Evolutionary conservation across 352 stramenopile species (phyloP).

Genomic region (Hyaloperonospora brassicae): DNA sequence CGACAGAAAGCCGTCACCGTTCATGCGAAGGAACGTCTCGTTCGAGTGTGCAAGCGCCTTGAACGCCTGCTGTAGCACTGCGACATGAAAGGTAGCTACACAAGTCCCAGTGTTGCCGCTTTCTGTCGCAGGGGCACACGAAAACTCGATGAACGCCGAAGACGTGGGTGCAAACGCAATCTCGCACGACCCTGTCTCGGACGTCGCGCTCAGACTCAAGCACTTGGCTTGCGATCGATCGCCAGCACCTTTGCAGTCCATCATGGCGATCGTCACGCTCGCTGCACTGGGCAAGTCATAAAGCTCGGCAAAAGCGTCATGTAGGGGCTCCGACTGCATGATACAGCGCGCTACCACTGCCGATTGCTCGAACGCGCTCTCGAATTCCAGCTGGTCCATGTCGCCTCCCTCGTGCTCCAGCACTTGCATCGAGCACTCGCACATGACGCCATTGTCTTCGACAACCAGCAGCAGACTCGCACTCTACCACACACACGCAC

Average conservation of each 20-base stretch:
- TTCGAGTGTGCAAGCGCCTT: constrained; percentile 69
- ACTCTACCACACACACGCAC: constrained; percentile 21
- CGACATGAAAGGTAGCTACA: constrained; percentile 68
- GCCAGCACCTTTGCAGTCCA: constrained; percentile 15
- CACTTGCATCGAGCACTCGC: constrained; percentile 77
- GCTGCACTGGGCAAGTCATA: constrained; percentile 79
- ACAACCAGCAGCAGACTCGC: constrained; percentile 59
- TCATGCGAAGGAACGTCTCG: constrained; percentile 80
- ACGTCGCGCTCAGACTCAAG: constrained; percentile 60
- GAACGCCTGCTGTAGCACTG: constrained; percentile 72
- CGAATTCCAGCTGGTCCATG: constrained; percentile 62
- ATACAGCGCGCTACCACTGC: constrained; percentile 70
- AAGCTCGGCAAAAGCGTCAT: constrained; percentile 74
- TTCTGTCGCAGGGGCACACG: constrained; percentile 29
- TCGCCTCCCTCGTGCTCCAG: constrained; percentile 73
- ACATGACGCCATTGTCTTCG: constrained; percentile 80
- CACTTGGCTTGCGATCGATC: constrained; percentile 25
- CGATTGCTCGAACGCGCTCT: constrained; percentile 69
- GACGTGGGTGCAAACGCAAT: constrained; percentile 70
- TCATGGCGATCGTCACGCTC: constrained; percentile 70
- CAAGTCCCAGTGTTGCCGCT: constrained; percentile 20
- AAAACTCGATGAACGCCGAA: constrained; percentile 78
- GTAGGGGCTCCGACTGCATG: constrained; percentile 73
- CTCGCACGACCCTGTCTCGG: constrained; percentile 68
- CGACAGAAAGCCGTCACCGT: constrained; percentile 67